A percentile compares a stretch with the other conserved stretches of the same genome.
Evolutionary conservation across 2,329 filamentous ascomycete species (phyloP).

Genomic region (Sarocladiaceae sp.): DNA sequence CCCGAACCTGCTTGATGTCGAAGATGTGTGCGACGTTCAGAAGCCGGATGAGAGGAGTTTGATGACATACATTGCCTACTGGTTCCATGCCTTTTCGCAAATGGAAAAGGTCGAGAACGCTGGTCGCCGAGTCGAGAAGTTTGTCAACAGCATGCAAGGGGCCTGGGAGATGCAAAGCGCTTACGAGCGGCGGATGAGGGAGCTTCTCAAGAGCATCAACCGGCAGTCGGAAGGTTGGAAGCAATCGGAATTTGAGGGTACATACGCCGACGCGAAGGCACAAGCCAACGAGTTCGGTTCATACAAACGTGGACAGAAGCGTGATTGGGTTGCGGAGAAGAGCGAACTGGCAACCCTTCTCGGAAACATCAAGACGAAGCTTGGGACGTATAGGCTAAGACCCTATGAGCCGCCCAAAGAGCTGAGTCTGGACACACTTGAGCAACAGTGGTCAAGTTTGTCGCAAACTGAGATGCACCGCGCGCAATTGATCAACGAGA

Average conservation of each 20-base stretch:
- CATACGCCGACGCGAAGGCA: slow-evolving; percentile 84
- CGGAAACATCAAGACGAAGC: slow-evolving; percentile 98
- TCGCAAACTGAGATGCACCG: slow-evolving; percentile 80
- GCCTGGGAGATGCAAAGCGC: slow-evolving; percentile 99
- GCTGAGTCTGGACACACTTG: slow-evolving; percentile 73
- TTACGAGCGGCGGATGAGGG: slow-evolving; percentile 86
- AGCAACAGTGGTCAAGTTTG: slow-evolving; percentile 72
- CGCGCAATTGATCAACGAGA: slow-evolving; percentile 94
- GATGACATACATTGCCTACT: slow-evolving; percentile 99
- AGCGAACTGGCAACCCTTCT: slow-evolving; percentile 87
- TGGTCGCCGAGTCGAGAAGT: slow-evolving; percentile 92
- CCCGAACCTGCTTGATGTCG: slow-evolving; percentile 88
- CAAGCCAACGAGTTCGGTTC: slow-evolving; percentile 74
- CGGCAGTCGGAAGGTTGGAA: slow-evolving; percentile 72
- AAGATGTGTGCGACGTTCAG: slow-evolving; percentile 94
- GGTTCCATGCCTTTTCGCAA: slow-evolving; percentile 99
- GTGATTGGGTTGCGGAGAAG: slow-evolving; percentile 96
- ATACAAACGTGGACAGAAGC: slow-evolving; percentile 90
- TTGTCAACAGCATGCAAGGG: slow-evolving; percentile 97
- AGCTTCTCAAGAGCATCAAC: slow-evolving; percentile 67
- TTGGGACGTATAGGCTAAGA: slow-evolving; percentile 86
- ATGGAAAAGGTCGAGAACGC: slow-evolving; percentile 99
- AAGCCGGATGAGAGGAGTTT: slow-evolving; percentile 93
- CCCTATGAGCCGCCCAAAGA: slow-evolving; percentile 87
- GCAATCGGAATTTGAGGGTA: slow-evolving; percentile 77